Evolutionary conservation across 2,329 filamentous ascomycete species (phyloP).

Genomic region (Leptodontidium sp.): DNA sequence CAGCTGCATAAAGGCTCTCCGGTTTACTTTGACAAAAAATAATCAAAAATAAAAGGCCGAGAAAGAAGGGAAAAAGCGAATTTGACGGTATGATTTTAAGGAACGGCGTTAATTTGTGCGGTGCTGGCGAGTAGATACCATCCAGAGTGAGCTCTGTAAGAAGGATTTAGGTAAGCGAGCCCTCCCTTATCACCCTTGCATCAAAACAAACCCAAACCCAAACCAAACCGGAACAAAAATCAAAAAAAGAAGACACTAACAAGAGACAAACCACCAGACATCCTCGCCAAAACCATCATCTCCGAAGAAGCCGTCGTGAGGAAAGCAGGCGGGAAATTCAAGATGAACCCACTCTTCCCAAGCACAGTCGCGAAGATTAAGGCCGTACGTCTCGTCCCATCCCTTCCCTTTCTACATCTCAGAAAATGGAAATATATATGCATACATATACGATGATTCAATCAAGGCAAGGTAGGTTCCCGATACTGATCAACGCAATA

Average conservation of each 20-base stretch:
- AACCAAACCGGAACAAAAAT: background rate
- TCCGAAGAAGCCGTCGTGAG: slow-evolving; percentile 52
- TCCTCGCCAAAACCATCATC: slow-evolving; percentile 50
- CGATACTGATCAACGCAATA: slow-evolving; percentile 17
- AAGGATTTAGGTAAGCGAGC: slow-evolving; percentile 49
- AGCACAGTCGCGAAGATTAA: slow-evolving; percentile 54
- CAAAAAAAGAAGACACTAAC: background rate
- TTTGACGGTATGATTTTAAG: background rate
- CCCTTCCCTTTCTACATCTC: background rate
- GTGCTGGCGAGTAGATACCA: slow-evolving; percentile 45
- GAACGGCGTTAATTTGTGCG: slow-evolving; percentile 26
- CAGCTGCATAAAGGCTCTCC: background rate
- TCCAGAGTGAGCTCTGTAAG: slow-evolving; percentile 52
- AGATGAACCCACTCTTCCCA: slow-evolving; percentile 55
- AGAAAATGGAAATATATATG: background rate
- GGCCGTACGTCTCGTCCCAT: slow-evolving; percentile 39
- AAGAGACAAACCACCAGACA: slow-evolving; percentile 46
- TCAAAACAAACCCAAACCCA: background rate
- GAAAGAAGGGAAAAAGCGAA: background rate
- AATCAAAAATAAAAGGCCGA: background rate
- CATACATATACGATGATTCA: background rate
- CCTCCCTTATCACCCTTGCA: background rate
- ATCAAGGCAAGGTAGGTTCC: background rate
- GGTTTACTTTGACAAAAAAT: background rate
- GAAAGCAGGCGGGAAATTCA: slow-evolving; percentile 55